These are phyloP conservation scores for Cornus kousa DNA, from an alignment of 148 eudicot species.

Conservation along the genomic window DNA sequence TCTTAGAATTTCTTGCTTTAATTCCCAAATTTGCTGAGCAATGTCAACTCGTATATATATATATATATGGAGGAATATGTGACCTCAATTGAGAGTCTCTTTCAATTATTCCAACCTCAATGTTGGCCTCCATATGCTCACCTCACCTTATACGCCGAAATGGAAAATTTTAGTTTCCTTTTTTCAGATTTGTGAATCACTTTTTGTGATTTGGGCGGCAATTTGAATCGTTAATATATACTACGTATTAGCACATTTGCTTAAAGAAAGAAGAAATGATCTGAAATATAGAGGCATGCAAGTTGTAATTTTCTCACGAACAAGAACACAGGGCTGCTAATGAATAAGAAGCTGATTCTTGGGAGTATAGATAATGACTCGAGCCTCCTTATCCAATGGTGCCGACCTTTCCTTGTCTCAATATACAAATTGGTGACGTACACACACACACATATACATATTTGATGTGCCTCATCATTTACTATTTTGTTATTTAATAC, in stretches of 20 bases:
- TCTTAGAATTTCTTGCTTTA: neutral
- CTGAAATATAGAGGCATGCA: too few relatives aligned
- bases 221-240: too few relatives aligned
- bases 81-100: neutral
- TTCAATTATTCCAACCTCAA: neutral
- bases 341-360: constrained; percentile 14
- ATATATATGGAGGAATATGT: neutral
- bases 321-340: too few relatives aligned
- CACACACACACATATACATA: too few relatives aligned
- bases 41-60: neutral
- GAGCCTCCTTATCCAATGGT: neutral
- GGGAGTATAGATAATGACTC: neutral
- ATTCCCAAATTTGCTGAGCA: constrained; percentile 1
- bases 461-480: too few relatives aligned
- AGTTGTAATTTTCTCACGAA: too few relatives aligned
- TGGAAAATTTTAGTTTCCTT: neutral
- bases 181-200: neutral
- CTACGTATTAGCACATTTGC: too few relatives aligned
- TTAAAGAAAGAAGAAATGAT: too few relatives aligned
- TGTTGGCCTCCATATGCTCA: neutral
- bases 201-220: too few relatives aligned
- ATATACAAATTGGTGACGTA: neutral
- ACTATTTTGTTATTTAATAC: too few relatives aligned
- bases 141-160: too few relatives aligned
- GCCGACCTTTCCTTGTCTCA: neutral